Evolutionary conservation across 202 grass and related monocot species (phyloP), one percentile per base, ranked within the genome.

Genomic region (Schoenoplectus tabernaemontani): DNA sequence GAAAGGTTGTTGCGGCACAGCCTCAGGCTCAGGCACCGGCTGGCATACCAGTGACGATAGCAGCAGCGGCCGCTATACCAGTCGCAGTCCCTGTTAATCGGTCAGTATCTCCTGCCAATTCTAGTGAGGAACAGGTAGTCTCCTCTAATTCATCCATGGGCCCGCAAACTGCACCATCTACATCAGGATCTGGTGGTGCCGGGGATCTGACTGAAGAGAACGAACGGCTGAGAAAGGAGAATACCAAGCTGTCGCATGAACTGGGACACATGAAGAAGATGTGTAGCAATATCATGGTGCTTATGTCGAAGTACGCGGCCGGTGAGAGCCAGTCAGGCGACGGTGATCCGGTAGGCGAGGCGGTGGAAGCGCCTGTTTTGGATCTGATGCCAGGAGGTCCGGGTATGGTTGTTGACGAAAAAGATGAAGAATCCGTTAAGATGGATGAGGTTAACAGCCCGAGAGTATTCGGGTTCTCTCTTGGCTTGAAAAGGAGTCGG

Each of bases 231-330:
- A 59, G 83, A 11, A 87, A 71, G 53, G 96, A 99, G 85, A 99
- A 99, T 85, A 9, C 71, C 19, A 87, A 85, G 2, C 89, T 99
- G 4, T 73, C 83, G 5, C 90, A 88, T 4, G 91, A 99, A 84
- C 80, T 99, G 53, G 82, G 51, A 0, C 86, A 92, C 81, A 95
- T 99, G 91, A 90, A 88, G 88, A 91, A 86, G 79, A 90, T 95
- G 78, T 99, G 91, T 81, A 81, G 87, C 76, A 89, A 95, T 69
- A 95, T 99, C 79, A 17, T 93, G 51, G 53, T 79, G 20, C 88
- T 99, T 51, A 86, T 92, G 85, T 95, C 90, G 54, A 87, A 85
- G 79, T 91, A 89, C 76, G 79, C 81, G 11, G 65, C 87, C 50
- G 59, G 70, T 0, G 48, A 90, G 83, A 86, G 81, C 48, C 30